Percentiles rank a stretch among this genome's conserved stretches.
phyloP scores from a whole-genome alignment of 2,329 filamentous ascomycete genomes.

The Colletotrichum horii region DNA sequence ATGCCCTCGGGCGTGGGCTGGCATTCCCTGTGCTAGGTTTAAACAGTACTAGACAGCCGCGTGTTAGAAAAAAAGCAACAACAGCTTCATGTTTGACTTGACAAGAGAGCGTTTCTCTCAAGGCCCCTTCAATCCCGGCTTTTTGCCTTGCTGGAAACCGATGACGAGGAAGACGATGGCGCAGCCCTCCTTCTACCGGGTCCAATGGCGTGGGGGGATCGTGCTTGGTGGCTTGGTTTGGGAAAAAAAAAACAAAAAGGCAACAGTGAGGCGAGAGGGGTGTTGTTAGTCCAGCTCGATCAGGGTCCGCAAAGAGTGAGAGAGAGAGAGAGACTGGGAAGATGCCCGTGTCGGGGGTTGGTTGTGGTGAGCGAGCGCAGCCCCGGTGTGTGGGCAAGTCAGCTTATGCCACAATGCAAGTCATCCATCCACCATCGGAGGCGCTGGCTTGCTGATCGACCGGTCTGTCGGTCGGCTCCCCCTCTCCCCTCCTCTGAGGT shows the following conservation, averaged over 20 bases:
- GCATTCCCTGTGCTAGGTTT: not conserved
- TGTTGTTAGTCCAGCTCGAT: not conserved
- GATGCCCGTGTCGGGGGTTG: not conserved
- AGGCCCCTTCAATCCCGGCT: not conserved
- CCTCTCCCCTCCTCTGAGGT: not conserved
- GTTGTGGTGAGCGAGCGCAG: not conserved
- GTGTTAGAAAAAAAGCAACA: not conserved
- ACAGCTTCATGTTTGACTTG: not conserved
- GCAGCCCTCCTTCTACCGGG: not conserved
- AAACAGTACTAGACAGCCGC: constrained; percentile 3
- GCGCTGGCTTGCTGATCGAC: not conserved
- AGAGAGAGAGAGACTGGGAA: not conserved
- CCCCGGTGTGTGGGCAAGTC: not conserved
- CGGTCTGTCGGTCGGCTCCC: not conserved
- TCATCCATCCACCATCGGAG: constrained; percentile 1
- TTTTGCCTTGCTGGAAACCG: not conserved
- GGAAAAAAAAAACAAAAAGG: too few relatives aligned
- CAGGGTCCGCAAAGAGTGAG: not conserved
- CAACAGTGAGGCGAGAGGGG: not conserved
- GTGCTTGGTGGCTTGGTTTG: not conserved
- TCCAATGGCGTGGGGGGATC: not conserved
- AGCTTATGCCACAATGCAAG: constrained; percentile 18
- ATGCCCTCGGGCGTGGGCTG: not conserved
- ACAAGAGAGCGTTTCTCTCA: too few relatives aligned
- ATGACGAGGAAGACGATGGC: not conserved